A percentile compares a stretch with the other conserved stretches of the same genome.
Evolutionary conservation across 2,329 filamentous ascomycete species (phyloP).

Genomic region (Xylariales sp.): DNA sequence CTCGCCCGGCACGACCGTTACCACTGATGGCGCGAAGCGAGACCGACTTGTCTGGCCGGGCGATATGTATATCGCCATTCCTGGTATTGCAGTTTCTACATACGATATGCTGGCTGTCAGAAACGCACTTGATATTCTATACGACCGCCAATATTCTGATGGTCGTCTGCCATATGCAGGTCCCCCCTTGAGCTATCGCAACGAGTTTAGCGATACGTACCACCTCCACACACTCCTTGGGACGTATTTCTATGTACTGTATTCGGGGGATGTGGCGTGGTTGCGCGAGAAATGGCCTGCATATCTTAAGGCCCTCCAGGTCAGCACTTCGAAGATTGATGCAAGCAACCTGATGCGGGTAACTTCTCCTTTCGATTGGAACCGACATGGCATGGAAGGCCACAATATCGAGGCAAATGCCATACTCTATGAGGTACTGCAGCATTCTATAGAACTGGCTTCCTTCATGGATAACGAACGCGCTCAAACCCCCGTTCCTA

Average conservation of each 20-base stretch:
- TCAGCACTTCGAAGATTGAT: slow-evolving; percentile 28
- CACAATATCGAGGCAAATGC: slow-evolving; percentile 49
- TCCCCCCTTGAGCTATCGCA: slow-evolving; percentile 27
- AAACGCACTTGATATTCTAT: slow-evolving; percentile 45
- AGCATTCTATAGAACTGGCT: slow-evolving; percentile 41
- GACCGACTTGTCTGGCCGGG: slow-evolving; percentile 59
- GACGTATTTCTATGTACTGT: slow-evolving; percentile 52
- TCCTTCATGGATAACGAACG: slow-evolving; percentile 34
- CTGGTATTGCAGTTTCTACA: slow-evolving; percentile 49
- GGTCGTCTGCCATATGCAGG: slow-evolving; percentile 48
- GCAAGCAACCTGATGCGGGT: slow-evolving; percentile 41
- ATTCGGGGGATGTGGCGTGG: slow-evolving; percentile 39
- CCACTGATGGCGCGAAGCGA: slow-evolving; percentile 51
- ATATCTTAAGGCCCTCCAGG: slow-evolving; percentile 24
- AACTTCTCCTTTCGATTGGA: slow-evolving; percentile 45
- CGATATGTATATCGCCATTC: slow-evolving; percentile 54
- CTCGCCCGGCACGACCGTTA: slow-evolving; percentile 24
- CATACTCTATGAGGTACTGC: slow-evolving; percentile 47
- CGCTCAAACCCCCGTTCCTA: not conserved
- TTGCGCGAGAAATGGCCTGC: slow-evolving; percentile 26
- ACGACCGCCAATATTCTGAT: slow-evolving; percentile 36
- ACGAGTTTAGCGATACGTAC: slow-evolving; percentile 39
- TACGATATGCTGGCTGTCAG: slow-evolving; percentile 45
- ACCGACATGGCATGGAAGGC: slow-evolving; percentile 43
- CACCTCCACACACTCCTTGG: slow-evolving; percentile 51